A percentile compares a stretch with the other conserved stretches of the same genome.
Conservation (phyloP, 805 yeast genomes). For the Yarrowia sp. region DNA sequence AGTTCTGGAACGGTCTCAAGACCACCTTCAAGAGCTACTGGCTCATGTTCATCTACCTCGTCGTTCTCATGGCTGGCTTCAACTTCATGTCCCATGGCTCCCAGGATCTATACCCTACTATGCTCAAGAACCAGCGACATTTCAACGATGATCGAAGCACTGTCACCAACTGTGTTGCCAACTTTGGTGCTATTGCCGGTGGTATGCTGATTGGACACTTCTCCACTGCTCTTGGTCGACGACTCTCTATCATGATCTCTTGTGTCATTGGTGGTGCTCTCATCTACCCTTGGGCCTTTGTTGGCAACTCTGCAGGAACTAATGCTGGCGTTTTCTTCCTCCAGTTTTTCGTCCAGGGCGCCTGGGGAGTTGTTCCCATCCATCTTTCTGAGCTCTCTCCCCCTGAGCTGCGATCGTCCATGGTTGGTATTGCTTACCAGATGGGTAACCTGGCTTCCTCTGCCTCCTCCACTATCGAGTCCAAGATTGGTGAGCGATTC, state of each 20-base stretch:
- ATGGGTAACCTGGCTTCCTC: constrained; percentile 76
- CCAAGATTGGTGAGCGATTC: constrained; percentile 65
- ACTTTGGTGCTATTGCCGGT: constrained; percentile 72
- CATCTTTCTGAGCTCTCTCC: constrained; percentile 71
- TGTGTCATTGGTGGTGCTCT: constrained; percentile 64
- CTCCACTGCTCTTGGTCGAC: constrained; percentile 65
- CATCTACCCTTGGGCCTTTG: constrained; percentile 67
- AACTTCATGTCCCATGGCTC: constrained; percentile 77
- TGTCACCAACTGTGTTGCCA: constrained; percentile 67
- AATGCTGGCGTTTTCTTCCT: constrained; percentile 69
- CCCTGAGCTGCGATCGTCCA: constrained; percentile 67
- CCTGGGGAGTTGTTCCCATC: constrained; percentile 76
- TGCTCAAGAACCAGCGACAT: constrained; percentile 60
- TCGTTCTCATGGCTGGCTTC: constrained; percentile 69
- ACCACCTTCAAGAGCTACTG: constrained; percentile 57
- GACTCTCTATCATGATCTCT: constrained; percentile 61
- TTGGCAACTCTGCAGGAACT: constrained; percentile 54
- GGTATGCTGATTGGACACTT: constrained; percentile 66
- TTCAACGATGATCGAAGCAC: constrained; percentile 59
- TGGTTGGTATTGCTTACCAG: constrained; percentile 70
- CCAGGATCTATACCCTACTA: constrained; percentile 74
- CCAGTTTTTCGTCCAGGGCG: constrained; percentile 67
- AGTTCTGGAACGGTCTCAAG: constrained; percentile 15
- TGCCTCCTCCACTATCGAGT: constrained; percentile 74
- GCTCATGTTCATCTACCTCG: constrained; percentile 63